Evolutionary conservation across 345 rosid species (phyloP).

Genomic region (Viola odorata): DNA sequence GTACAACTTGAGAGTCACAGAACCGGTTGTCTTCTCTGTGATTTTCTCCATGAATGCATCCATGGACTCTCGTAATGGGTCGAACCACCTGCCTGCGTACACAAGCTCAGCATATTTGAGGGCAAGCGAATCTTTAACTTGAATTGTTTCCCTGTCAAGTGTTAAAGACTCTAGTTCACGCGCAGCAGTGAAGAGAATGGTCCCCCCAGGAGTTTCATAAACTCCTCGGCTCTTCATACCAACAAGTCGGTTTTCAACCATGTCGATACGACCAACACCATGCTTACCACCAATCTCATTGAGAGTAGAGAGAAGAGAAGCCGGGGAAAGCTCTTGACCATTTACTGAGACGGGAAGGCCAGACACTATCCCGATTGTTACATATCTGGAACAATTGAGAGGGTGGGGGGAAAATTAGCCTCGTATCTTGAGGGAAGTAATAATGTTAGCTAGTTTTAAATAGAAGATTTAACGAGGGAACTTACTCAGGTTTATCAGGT

Average conservation of each 20-base stretch:
- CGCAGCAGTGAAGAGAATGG: constrained; percentile 68
- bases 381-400: constrained; percentile 37
- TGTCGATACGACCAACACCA: constrained; percentile 80
- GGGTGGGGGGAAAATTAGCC: background rate
- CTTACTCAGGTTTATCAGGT: constrained; percentile 70
- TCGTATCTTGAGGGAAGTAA: too few relatives aligned
- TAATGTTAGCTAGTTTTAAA: background rate
- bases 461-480: constrained; percentile 6
- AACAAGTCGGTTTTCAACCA: constrained; percentile 90
- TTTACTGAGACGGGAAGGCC: constrained; percentile 74
- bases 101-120: constrained; percentile 88
- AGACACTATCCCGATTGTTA: constrained; percentile 61
- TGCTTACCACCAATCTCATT: constrained; percentile 78
- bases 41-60: constrained; percentile 87
- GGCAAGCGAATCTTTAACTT: constrained; percentile 69
- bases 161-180: constrained; percentile 84
- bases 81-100: constrained; percentile 96
- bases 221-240: constrained; percentile 98
- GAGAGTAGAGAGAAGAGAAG: constrained; percentile 59
- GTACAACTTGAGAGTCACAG: constrained; percentile 66
- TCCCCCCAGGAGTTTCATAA: constrained; percentile 98
- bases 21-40: constrained; percentile 65
- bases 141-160: constrained; percentile 76
- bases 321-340: constrained; percentile 67
- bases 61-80: constrained; percentile 72